A percentile compares a stretch with the other conserved stretches of the same genome.
phyloP scores from a whole-genome alignment of 495 filamentous ascomycete genomes.

The Articulospora tetracladia region DNA sequence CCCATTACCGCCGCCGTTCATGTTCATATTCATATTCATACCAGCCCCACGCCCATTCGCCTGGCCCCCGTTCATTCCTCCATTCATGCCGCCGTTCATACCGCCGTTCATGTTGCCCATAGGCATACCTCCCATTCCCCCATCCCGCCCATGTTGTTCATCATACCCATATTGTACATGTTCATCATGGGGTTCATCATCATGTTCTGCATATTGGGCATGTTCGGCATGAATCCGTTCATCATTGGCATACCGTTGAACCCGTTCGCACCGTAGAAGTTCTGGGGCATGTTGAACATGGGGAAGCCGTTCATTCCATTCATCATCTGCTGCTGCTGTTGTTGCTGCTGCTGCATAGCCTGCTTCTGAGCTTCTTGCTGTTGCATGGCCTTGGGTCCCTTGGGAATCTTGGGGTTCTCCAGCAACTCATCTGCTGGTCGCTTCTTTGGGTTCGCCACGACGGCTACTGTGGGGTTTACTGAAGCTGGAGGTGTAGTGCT shows the following conservation, averaged over 20 bases:
- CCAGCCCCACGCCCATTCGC: constrained; percentile 18
- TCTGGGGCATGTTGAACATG: constrained; percentile 28
- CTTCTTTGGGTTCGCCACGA: constrained; percentile 55
- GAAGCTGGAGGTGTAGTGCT: constrained; percentile 14
- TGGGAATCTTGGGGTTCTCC: constrained; percentile 59
- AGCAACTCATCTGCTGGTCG: constrained; percentile 73
- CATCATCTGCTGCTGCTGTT: constrained; percentile 32
- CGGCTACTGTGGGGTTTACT: background rate
- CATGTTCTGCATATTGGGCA: constrained; percentile 20
- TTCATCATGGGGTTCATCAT: constrained; percentile 1
- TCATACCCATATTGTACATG: constrained; percentile 22
- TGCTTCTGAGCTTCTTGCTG: constrained; percentile 36
- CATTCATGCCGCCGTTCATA: constrained; percentile 17
- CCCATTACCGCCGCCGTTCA: constrained; percentile 23
- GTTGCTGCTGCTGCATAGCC: constrained; percentile 6
- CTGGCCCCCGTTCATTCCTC: constrained; percentile 36
- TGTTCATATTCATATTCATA: constrained; percentile 4
- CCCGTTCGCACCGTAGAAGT: constrained; percentile 19
- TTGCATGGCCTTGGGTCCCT: constrained; percentile 57
- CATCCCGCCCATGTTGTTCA: constrained; percentile 27
- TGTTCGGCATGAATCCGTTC: constrained; percentile 1
- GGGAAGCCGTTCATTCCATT: constrained; percentile 34
- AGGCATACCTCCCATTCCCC: no score
- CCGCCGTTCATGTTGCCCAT: constrained; percentile 42
- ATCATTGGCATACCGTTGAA: constrained; percentile 17